Evolutionary conservation across 768 basidiomycete species (phyloP).

Genomic region (Boletus rubroflammeus): DNA sequence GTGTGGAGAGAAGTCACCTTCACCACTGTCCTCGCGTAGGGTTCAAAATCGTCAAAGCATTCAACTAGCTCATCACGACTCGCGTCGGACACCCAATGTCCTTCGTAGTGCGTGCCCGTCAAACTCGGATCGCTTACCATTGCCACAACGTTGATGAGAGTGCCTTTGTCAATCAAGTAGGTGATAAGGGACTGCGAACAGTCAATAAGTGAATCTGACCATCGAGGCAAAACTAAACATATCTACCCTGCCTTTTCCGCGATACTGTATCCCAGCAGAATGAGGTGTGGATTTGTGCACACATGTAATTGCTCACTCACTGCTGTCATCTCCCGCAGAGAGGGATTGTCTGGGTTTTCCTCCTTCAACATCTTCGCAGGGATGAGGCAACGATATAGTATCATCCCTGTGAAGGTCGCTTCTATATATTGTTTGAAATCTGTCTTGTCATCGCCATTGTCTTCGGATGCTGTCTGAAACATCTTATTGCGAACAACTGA

Average conservation of each 20-base stretch:
- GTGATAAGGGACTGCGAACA: constrained; percentile 35
- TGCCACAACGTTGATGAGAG: constrained; percentile 36
- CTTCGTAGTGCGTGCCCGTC: constrained; percentile 31
- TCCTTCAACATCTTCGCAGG: constrained; percentile 29
- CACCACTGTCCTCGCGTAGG: constrained; percentile 29
- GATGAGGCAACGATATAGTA: constrained; percentile 38
- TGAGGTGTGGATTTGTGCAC: constrained; percentile 1
- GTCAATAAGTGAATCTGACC: not conserved
- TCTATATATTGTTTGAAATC: constrained; percentile 17
- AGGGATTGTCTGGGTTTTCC: constrained; percentile 19
- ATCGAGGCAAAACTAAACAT: not conserved
- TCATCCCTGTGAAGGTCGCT: constrained; percentile 41
- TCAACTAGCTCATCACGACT: constrained; percentile 31
- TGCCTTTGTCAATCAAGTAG: constrained; percentile 38
- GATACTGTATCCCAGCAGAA: constrained; percentile 9
- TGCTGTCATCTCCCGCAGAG: constrained; percentile 13
- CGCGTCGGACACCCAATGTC: constrained; percentile 29
- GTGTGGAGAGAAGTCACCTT: constrained; percentile 16
- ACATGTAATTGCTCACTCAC: constrained; percentile 18
- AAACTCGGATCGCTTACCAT: constrained; percentile 29
- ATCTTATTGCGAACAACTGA: constrained; percentile 24
- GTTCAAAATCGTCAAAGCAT: constrained; percentile 35
- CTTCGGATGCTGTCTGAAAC: constrained; percentile 13
- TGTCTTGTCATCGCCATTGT: not conserved
- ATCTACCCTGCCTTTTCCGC: constrained; percentile 8